Evolutionary conservation across 371 early-diverging fungal species (phyloP), one percentile per base, ranked within the genome.

Genomic region (Choanephora cucurbitarum): DNA sequence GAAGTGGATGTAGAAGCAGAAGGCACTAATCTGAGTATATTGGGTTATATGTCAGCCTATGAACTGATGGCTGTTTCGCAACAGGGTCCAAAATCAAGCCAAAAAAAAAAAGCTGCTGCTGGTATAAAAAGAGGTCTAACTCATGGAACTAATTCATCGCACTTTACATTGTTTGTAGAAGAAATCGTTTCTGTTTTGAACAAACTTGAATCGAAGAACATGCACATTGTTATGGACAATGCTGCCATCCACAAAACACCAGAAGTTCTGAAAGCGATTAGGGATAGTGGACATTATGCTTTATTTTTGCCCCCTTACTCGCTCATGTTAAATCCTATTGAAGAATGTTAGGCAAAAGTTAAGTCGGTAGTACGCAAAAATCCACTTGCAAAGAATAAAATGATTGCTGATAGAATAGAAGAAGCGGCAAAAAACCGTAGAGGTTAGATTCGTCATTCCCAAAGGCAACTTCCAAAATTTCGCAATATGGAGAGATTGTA

Each of bases 351-450:
- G 46, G 37, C 51, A 50, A 60, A 55, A 6, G 50, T 60, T 55
- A 60, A 55, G 49, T 40, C 45, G 22, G 55, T 50, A 45, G 45
- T 45, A 60, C 60, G 60, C 50, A 60, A 55, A 39, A 60, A 24
- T 19, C 55, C 54, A 44, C 21, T 60, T 55, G 7, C 13, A 44
- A 53, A 54, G 50, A 60, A 49, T 52, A 52, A 58, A 52, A 59
- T 51, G 40, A 58, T 58, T 51, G 31, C 39, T 55, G 58, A 45
- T 24, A 41, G 66, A 23, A 61, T 61, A 34, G 56, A 55, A 57
- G 60, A 56, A 44, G 60, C 57, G 52, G 60, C 55, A 44, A 52
- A 58, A 52, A 49, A 60, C 40, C 60, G 59, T 56, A 44, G 56
- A 58, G 58, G 57, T 24, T 64, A 50, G 55, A 60, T 54, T 54